Evolutionary conservation across 805 yeast species (phyloP).

Genomic region (Metschnikowia reukaufii): DNA sequence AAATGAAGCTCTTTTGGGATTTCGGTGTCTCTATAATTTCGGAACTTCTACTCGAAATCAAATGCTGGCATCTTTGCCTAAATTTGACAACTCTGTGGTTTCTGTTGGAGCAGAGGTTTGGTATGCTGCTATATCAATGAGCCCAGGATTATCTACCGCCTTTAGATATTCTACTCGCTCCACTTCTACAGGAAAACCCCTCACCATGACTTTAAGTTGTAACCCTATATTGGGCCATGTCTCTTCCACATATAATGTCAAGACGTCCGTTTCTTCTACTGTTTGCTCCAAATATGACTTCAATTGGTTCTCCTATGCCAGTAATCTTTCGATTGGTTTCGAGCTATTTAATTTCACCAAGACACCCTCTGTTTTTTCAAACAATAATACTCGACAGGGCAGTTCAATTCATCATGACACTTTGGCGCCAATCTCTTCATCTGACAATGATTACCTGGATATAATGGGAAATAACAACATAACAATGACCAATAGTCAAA

Average conservation of each 20-base stretch:
- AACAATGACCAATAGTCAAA: background rate
- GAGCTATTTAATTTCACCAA: conserved; percentile 66
- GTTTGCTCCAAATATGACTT: conserved; percentile 85
- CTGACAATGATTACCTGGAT: background rate
- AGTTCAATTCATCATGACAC: conserved; percentile 17
- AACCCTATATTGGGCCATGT: conserved; percentile 91
- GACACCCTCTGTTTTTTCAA: conserved; percentile 4
- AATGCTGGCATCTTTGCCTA: conserved; percentile 25
- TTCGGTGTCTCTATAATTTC: conserved; percentile 73
- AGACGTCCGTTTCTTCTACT: conserved; percentile 71
- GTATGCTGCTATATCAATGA: conserved; percentile 79
- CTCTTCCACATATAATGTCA: conserved; percentile 83
- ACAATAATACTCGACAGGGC: background rate
- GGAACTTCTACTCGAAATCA: conserved; percentile 25
- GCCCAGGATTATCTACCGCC: conserved; percentile 88
- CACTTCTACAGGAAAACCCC: conserved; percentile 82
- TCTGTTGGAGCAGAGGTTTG: conserved; percentile 85
- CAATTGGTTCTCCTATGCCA: conserved; percentile 85
- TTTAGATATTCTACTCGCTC: conserved; percentile 82
- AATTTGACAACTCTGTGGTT: conserved; percentile 60
- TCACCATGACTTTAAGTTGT: conserved; percentile 80
- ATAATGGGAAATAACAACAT: background rate
- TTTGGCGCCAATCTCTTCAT: conserved; percentile 11
- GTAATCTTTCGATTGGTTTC: conserved; percentile 82
- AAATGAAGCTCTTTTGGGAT: conserved; percentile 79